These are phyloP conservation scores for Centella asiatica DNA, from an alignment of 129 eudicot genomes.

Conservation along the genomic window DNA sequence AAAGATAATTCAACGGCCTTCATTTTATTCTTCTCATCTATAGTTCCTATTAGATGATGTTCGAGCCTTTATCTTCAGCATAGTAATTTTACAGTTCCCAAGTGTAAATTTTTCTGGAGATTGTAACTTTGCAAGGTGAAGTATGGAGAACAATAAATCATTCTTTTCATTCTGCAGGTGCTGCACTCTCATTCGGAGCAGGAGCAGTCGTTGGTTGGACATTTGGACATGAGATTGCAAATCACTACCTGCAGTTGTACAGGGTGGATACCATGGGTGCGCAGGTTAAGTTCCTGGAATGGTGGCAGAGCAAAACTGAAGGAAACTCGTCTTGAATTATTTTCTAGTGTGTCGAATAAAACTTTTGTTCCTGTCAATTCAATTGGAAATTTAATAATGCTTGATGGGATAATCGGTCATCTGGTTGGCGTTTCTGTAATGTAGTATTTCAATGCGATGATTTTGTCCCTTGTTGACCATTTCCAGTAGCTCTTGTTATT, in stretches of 20 bases:
- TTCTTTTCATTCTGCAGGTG: conserved; percentile 32
- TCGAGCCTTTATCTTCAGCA: too few relatives aligned
- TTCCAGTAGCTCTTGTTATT: too few relatives aligned
- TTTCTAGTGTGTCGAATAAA: not conserved
- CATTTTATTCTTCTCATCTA: too few relatives aligned
- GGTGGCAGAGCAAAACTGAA: conserved; percentile 63
- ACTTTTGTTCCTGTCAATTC: not conserved
- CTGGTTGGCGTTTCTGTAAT: too few relatives aligned
- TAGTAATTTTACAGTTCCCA: too few relatives aligned
- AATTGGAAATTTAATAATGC: not conserved
- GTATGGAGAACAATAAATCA: not conserved
- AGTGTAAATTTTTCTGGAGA: not conserved
- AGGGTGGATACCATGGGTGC: conserved; percentile 63
- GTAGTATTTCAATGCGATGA: too few relatives aligned
- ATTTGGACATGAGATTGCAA: conserved; percentile 66
- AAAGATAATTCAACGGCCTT: too few relatives aligned
- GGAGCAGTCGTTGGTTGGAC: conserved; percentile 77
- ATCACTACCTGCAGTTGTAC: conserved; percentile 67
- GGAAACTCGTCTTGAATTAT: conserved; percentile 10
- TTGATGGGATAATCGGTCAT: not conserved
- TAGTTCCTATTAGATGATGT: too few relatives aligned
- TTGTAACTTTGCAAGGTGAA: not conserved
- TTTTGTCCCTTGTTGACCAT: too few relatives aligned
- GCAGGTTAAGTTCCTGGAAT: conserved; percentile 69
- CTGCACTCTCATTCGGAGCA: conserved; percentile 59